Evolutionary conservation across 495 filamentous ascomycete species (phyloP), one percentile per base, ranked within the genome.

Genomic region (Trypethelium eluteriae): DNA sequence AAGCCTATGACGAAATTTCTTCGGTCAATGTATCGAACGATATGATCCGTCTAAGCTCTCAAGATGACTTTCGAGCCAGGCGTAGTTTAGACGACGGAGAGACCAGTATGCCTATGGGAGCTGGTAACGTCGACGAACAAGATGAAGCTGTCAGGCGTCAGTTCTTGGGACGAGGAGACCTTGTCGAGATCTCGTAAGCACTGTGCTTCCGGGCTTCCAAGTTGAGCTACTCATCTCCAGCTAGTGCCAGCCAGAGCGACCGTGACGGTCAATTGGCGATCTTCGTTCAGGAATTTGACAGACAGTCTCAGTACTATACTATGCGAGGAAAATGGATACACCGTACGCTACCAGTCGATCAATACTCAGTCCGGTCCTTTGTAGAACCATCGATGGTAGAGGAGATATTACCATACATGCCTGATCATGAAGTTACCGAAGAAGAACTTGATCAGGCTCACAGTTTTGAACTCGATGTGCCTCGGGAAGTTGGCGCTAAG

Each of bases 301-400:
- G 77, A 63, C 81, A 85, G 64, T 76, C 79, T 61, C 90, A 95
- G 65, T 92, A 89, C 72, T 92, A 92, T 73, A 87, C 86, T 0
- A 80, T 81, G 59, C 79, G 82, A 38, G 92, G 92, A 34, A 85
- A 85, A 68, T 95, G 90, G 90, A 78, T 88, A n/a, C 79, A 87
- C 44, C 79, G 79, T 61, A 70, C 67, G 2, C 68, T 74, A 5
- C 70, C 76, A 50, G 71, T 76, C 57, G 70, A 86, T 6, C 79
- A 83, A 61, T 93, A 87, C 73, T 81, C 85, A 4, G 78, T 93
- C 62, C 86, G 85, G 65, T 75, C 76, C 1, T 93, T 93, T 74
- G 82, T 85, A 18, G 70, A 83, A 4, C 79, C 77, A 2, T 75
- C 82, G 16, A 77, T 87, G 57, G 70, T 94, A 14, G 73, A 80